A percentile compares a stretch with the other conserved stretches of the same genome.
These are phyloP conservation scores for Mytilinidion resinicola DNA, from an alignment of 495 filamentous ascomycete genomes.

Conservation along the genomic window DNA sequence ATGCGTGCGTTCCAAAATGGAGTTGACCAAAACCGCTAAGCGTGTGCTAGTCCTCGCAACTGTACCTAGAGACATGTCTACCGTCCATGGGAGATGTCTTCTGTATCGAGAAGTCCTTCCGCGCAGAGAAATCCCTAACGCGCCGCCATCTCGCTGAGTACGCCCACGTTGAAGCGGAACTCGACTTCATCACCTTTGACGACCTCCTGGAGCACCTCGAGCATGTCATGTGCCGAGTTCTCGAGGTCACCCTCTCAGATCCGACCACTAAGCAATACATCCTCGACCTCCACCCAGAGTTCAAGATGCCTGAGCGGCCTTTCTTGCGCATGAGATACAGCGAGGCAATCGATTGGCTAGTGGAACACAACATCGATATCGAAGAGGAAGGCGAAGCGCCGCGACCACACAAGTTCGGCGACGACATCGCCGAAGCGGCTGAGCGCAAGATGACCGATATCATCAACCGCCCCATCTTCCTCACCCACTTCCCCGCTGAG, in stretches of 20 bases:
- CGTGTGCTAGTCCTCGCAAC: constrained; percentile 91
- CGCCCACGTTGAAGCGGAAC: constrained; percentile 92
- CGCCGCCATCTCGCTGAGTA: constrained; percentile 94
- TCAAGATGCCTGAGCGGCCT: constrained; percentile 74
- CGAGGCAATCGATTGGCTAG: constrained; percentile 91
- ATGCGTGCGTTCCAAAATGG: no score
- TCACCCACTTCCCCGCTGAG: constrained; percentile 93
- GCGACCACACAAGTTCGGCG: constrained; percentile 69
- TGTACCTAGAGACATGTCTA: constrained; percentile 94
- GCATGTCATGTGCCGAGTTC: constrained; percentile 77
- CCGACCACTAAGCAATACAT: constrained; percentile 62
- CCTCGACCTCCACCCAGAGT: constrained; percentile 78
- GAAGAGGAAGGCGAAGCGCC: constrained; percentile 68
- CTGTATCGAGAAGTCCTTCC: constrained; percentile 98
- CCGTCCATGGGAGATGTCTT: constrained; percentile 89
- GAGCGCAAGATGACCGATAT: constrained; percentile 96
- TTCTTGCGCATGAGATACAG: constrained; percentile 94
- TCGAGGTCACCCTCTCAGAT: constrained; percentile 68
- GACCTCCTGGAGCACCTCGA: constrained; percentile 91
- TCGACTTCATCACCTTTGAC: constrained; percentile 92
- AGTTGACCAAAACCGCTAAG: no score
- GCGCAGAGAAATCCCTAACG: constrained; percentile 91
- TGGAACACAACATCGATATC: constrained; percentile 80
- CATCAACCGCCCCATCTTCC: constrained; percentile 90
- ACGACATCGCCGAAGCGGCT: constrained; percentile 97